These are phyloP conservation scores for Eutrema heterophyllum DNA, from an alignment of 345 rosid genomes.

Conservation along the genomic window DNA sequence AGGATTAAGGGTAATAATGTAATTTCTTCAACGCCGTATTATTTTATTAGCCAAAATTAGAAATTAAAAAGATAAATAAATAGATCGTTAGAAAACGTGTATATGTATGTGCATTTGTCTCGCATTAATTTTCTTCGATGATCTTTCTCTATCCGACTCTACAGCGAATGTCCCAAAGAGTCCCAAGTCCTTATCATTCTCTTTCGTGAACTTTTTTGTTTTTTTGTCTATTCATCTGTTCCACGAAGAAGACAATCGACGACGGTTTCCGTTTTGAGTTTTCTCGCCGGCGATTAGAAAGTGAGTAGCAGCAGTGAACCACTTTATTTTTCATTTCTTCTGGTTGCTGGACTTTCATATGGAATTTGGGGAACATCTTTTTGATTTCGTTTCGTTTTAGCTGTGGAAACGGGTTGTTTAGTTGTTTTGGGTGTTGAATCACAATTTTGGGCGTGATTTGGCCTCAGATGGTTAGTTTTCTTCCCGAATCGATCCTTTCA, in stretches of 20 bases:
- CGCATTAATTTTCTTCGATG: constrained; percentile 7
- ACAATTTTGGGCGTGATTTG: neutral
- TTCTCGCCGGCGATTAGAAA: constrained; percentile 12
- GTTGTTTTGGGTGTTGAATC: constrained; percentile 11
- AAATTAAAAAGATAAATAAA: neutral
- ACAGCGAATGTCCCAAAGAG: constrained; percentile 14
- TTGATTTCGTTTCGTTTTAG: neutral
- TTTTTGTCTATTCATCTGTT: neutral
- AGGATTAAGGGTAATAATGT: constrained; percentile 26
- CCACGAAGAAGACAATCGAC: neutral
- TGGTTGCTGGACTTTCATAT: neutral
- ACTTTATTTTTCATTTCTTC: neutral
- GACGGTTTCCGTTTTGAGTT: neutral
- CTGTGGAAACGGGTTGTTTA: neutral
- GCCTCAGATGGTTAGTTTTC: neutral
- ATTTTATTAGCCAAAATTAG: neutral
- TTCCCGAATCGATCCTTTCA: neutral
- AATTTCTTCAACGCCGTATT: neutral
- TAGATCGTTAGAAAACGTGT: constrained; percentile 32
- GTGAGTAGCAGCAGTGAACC: neutral
- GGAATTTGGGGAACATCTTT: neutral
- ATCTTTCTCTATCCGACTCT: constrained; percentile 15
- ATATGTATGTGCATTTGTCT: constrained; percentile 25
- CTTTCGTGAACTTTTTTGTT: neutral
- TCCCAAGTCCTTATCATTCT: constrained; percentile 17